Evolutionary conservation across 345 rosid species (phyloP).

Genomic region (Boechera stricta): DNA sequence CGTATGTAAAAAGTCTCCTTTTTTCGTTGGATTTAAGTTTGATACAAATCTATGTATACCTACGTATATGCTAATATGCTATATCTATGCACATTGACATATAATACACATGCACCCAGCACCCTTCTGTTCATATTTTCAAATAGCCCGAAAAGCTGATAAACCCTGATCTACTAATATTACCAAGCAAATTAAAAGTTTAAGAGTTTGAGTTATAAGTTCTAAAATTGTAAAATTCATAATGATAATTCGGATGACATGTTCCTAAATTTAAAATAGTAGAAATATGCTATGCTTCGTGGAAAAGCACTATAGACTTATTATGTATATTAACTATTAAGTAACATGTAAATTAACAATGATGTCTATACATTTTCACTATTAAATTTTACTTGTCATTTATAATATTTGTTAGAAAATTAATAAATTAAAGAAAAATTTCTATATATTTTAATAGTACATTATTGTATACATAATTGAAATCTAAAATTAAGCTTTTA

Average conservation of each 20-base stretch:
- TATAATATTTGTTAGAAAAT: too few species aligned
- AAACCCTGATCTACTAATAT: background rate
- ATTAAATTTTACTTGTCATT: background rate
- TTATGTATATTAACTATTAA: background rate
- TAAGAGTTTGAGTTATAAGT: background rate
- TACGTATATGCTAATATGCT: background rate
- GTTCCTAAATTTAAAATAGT: background rate
- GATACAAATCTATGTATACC: slow-evolving; percentile 25
- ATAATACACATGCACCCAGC: background rate
- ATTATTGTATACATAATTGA: too few species aligned
- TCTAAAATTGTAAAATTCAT: background rate
- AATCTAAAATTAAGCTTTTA: too few species aligned
- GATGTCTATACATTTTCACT: background rate
- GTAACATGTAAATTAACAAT: background rate
- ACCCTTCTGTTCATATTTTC: background rate
- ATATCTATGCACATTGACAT: slow-evolving; percentile 1
- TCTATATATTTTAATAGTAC: too few species aligned
- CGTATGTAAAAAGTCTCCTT: slow-evolving; percentile 23
- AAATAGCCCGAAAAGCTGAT: background rate
- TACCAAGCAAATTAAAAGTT: background rate
- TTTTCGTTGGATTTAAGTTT: slow-evolving; percentile 26
- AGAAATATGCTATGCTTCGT: background rate
- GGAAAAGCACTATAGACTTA: background rate
- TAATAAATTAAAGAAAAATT: too few species aligned
- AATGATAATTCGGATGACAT: background rate